Conservation (phyloP, 2,329 filamentous ascomycete species). For the Colletotrichum scovillei region DNA sequence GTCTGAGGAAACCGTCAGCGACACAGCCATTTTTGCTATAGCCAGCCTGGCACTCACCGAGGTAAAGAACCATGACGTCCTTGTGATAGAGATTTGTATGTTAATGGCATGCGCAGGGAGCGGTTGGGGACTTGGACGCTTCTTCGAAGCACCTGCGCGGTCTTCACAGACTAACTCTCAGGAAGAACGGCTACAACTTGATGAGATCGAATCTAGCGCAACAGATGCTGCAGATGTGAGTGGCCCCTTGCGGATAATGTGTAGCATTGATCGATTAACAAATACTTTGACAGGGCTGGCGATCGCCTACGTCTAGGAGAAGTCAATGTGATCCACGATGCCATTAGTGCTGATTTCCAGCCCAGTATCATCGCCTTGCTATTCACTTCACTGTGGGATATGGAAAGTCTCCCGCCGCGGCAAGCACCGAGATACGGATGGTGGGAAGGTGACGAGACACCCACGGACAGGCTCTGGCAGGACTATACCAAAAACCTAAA, state of each 20-base stretch:
- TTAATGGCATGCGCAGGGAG: slow-evolving; percentile 45
- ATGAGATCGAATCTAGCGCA: slow-evolving; percentile 51
- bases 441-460: slow-evolving; percentile 49
- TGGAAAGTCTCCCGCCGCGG: slow-evolving; percentile 46
- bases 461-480: slow-evolving; percentile 49
- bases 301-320: slow-evolving; percentile 52
- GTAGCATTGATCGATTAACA: slow-evolving; percentile 9
- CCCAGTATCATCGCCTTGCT: slow-evolving; percentile 58
- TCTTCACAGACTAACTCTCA: slow-evolving; percentile 45
- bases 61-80: slow-evolving; percentile 41
- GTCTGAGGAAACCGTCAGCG: slow-evolving; percentile 50
- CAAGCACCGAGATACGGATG: slow-evolving; percentile 50
- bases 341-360: slow-evolving; percentile 50
- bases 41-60: slow-evolving; percentile 57
- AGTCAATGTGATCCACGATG: slow-evolving; percentile 46
- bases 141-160: slow-evolving; percentile 56
- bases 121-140: slow-evolving; percentile 55
- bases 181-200: slow-evolving; percentile 41
- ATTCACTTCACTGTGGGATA: slow-evolving; percentile 56
- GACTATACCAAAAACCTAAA: slow-evolving; percentile 50
- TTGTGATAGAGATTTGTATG: neutral
- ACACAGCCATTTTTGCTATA: slow-evolving; percentile 56
- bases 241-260: slow-evolving; percentile 8
- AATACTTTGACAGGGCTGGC: slow-evolving; percentile 47
- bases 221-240: slow-evolving; percentile 55